A percentile compares a stretch with the other conserved stretches of the same genome.
Conservation (phyloP, 148 eudicot genomes). For the Amaranthus palmeri region DNA sequence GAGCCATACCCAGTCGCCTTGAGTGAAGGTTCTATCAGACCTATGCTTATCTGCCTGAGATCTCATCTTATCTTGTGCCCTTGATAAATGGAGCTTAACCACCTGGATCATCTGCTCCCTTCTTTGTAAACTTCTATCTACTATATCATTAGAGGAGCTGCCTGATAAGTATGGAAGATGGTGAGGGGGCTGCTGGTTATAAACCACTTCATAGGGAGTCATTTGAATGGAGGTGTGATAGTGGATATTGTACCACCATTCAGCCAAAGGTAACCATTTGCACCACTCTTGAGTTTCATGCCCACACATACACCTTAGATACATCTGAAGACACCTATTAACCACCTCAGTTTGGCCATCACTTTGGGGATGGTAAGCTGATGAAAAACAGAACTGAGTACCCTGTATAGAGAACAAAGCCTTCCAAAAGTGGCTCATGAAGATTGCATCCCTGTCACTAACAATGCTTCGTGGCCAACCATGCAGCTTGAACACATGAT, state of each 20-base stretch:
- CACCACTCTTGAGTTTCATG: too few relatives aligned
- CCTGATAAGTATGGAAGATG: neutral
- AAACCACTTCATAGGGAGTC: neutral
- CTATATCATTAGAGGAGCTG: neutral
- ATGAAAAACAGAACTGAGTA: neutral
- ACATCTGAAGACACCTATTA: too few relatives aligned
- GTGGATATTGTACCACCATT: too few relatives aligned
- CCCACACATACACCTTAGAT: too few relatives aligned
- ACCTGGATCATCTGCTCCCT: neutral
- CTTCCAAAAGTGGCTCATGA: neutral
- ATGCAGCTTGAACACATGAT: constrained; percentile 3
- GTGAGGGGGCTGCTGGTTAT: neutral
- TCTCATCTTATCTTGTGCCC: neutral
- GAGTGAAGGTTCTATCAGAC: neutral
- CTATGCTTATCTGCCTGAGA: neutral
- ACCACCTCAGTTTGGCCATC: too few relatives aligned
- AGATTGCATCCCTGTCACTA: neutral
- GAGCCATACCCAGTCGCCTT: neutral
- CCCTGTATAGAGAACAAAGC: neutral
- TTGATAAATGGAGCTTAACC: neutral
- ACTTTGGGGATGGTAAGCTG: constrained; percentile 9
- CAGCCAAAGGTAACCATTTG: too few relatives aligned
- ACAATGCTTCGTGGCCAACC: neutral
- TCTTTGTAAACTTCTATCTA: neutral
- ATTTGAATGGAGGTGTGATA: neutral